Percentiles rank a stretch among this genome's conserved stretches.
Conservation (phyloP, 73 alveolate species). For the Paramecium pentaurelia region DNA sequence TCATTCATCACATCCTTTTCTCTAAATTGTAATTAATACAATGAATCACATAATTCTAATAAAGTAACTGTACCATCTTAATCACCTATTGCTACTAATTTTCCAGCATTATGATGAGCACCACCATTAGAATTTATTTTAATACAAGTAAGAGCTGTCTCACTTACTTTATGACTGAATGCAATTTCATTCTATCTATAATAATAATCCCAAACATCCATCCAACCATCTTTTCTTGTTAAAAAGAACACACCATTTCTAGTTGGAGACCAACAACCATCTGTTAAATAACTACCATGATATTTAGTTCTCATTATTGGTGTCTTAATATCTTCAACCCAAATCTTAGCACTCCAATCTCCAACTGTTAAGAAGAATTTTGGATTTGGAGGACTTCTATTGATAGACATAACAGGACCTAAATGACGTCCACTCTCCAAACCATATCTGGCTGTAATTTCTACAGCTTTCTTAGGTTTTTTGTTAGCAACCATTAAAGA, state of each 20-base stretch:
- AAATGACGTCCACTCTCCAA: conserved; percentile 94
- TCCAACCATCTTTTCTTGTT: conserved; percentile 89
- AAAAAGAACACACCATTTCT: conserved; percentile 96
- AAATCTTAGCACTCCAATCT: conserved; percentile 98
- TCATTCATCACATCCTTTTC: conserved; percentile 79
- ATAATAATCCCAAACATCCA: conserved; percentile 94
- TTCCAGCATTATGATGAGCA: conserved; percentile 66
- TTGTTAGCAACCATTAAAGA: conserved; percentile 89
- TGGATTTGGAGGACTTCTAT: conserved; percentile 92
- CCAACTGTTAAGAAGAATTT: conserved; percentile 97
- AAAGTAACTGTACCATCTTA: conserved; percentile 92
- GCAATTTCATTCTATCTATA: conserved; percentile 93
- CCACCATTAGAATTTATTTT: conserved; percentile 61
- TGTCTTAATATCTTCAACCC: conserved; percentile 98
- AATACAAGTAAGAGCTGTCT: conserved; percentile 62
- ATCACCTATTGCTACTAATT: conserved; percentile 90
- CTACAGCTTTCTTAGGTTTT: conserved; percentile 88
- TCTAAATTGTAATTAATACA: conserved; percentile 71
- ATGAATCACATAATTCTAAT: conserved; percentile 82
- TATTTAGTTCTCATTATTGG: conserved; percentile 97
- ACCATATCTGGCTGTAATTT: conserved; percentile 92
- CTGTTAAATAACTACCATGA: conserved; percentile 94
- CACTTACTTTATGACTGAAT: conserved; percentile 80
- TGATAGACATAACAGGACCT: conserved; percentile 91
- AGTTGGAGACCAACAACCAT: conserved; percentile 98